Evolutionary conservation across 1,284 basidiomycete species (phyloP).

Genomic region (Fereydounia khargensis): DNA sequence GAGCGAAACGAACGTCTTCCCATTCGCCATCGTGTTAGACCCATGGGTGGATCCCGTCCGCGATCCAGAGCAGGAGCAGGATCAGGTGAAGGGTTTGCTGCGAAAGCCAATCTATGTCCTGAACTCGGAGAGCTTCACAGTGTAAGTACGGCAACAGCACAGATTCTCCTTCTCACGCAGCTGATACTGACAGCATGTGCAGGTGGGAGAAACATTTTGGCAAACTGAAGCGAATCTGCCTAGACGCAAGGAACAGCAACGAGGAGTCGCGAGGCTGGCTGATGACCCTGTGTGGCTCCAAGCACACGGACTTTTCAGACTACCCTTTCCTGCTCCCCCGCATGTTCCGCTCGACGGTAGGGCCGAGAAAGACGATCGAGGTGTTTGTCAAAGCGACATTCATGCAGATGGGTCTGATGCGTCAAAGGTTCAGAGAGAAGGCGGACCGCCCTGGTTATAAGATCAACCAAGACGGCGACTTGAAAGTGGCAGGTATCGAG

Average conservation of each 20-base stretch:
- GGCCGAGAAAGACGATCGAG: slow-evolving; percentile 25
- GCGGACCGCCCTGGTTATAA: slow-evolving; percentile 9
- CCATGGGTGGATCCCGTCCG: slow-evolving; percentile 45
- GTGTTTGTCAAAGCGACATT: slow-evolving; percentile 28
- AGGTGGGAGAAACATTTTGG: slow-evolving; percentile 35
- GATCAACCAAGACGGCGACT: slow-evolving; percentile 3
- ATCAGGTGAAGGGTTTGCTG: slow-evolving; percentile 17
- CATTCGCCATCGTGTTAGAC: slow-evolving; percentile 37
- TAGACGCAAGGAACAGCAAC: slow-evolving; percentile 23
- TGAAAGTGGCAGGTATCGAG: not conserved
- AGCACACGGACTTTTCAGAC: slow-evolving; percentile 47
- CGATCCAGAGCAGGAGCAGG: slow-evolving; percentile 25
- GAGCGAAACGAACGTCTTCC: slow-evolving; percentile 11
- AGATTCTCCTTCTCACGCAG: too few species aligned
- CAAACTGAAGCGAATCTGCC: slow-evolving; percentile 27
- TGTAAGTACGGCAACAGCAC: not conserved
- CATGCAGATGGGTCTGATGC: slow-evolving; percentile 30
- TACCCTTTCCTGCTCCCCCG: slow-evolving; percentile 41
- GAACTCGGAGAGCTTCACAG: slow-evolving; percentile 40
- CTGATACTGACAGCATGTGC: too few species aligned
- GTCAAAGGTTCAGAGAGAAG: slow-evolving; percentile 13
- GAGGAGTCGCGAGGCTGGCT: slow-evolving; percentile 36
- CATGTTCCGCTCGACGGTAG: slow-evolving; percentile 43
- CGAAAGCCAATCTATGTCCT: slow-evolving; percentile 37
- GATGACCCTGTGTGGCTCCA: slow-evolving; percentile 39